Evolutionary conservation across 2,329 filamentous ascomycete species (phyloP).

Genomic region (Catunica adiposa): DNA sequence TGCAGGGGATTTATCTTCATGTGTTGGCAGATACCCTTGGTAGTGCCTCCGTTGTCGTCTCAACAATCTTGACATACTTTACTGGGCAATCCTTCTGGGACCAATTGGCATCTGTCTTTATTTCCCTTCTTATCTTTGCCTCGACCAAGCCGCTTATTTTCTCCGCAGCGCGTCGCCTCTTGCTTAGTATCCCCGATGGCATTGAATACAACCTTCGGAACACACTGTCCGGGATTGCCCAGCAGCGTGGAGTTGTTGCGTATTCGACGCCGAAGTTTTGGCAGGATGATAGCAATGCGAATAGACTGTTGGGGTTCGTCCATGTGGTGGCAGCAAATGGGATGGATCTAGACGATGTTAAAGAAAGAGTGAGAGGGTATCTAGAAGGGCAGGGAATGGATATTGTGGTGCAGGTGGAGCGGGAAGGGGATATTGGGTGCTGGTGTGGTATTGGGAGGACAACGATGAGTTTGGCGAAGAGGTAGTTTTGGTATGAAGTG

Average conservation of each 20-base stretch:
- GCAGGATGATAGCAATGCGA: conserved; percentile 49
- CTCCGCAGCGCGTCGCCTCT: conserved; percentile 64
- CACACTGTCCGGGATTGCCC: conserved; percentile 65
- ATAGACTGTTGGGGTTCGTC: conserved; percentile 62
- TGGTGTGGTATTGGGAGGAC: conserved; percentile 37
- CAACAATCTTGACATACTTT: conserved; percentile 72
- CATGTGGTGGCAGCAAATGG: conserved; percentile 62
- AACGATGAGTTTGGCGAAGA: background rate
- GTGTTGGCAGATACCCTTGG: conserved; percentile 89
- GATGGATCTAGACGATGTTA: conserved; percentile 66
- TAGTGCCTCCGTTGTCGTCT: conserved; percentile 84
- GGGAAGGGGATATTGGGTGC: conserved; percentile 54
- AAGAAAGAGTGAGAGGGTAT: conserved; percentile 58
- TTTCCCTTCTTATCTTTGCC: conserved; percentile 83
- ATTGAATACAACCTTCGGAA: conserved; percentile 80
- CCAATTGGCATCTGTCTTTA: conserved; percentile 81
- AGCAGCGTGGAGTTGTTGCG: conserved; percentile 66
- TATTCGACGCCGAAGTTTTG: conserved; percentile 86
- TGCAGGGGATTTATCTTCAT: conserved; percentile 93
- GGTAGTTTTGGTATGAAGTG: too few species aligned
- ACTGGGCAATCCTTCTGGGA: conserved; percentile 91
- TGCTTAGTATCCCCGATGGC: conserved; percentile 71
- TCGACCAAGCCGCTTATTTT: conserved; percentile 78
- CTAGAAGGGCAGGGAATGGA: conserved; percentile 58
- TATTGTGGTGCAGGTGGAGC: conserved; percentile 73